Conservation (phyloP, 2,329 filamentous ascomycete species). For the Rhinocladiella mackenziei region DNA sequence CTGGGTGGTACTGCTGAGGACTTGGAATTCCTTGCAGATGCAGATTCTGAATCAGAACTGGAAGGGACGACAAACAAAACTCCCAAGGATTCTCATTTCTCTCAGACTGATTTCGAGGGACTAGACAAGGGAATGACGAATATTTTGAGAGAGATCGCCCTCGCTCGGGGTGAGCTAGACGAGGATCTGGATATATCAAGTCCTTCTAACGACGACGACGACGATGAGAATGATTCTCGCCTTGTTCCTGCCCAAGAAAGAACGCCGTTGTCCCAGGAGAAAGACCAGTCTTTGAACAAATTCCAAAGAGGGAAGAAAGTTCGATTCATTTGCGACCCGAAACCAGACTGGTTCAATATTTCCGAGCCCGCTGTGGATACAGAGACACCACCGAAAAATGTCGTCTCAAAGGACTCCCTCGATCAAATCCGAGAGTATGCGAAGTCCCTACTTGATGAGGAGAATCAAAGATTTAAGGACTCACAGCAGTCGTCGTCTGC, state of each 20-base stretch:
- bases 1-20: conserved; percentile 50
- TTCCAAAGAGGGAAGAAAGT: conserved; percentile 30
- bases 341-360: conserved; percentile 30
- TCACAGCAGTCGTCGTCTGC: conserved; percentile 73
- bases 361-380: conserved; percentile 13
- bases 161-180: conserved; percentile 41
- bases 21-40: conserved; percentile 43
- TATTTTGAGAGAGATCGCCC: conserved; percentile 36
- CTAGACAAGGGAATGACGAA: conserved; percentile 40
- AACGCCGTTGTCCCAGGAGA: conserved; percentile 13
- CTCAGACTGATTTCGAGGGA: conserved; percentile 33
- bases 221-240: conserved; percentile 31
- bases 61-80: conserved; percentile 32
- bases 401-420: conserved; percentile 23
- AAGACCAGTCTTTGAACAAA: conserved; percentile 35
- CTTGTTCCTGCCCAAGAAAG: conserved; percentile 26
- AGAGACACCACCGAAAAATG: conserved; percentile 21
- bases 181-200: conserved; percentile 35
- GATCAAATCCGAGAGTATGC: conserved; percentile 64
- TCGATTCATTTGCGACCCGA: conserved; percentile 25
- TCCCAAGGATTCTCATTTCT: background rate
- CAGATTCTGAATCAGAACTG: conserved; percentile 46
- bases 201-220: conserved; percentile 40
- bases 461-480: conserved; percentile 70
- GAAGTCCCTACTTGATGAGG: conserved; percentile 67